A percentile compares a stretch with the other conserved stretches of the same genome.
phyloP scores from a whole-genome alignment of 148 eudicot species.

The Euryodendron excelsum region DNA sequence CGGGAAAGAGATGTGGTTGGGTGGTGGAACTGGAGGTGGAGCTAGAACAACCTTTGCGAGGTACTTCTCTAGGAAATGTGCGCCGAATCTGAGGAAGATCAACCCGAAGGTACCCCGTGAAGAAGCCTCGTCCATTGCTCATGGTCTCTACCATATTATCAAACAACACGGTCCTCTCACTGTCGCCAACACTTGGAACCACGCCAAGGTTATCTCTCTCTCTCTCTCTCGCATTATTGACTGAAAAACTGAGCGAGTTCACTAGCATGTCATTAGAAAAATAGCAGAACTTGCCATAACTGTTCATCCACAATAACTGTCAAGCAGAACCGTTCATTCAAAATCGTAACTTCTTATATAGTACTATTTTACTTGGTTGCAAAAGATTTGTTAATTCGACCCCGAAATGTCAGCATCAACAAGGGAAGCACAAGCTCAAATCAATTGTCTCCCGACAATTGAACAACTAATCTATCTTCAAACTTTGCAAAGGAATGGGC shows the following conservation, averaged over 20 bases:
- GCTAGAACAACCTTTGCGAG: slow-evolving; percentile 13
- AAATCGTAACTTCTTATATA: too few species aligned
- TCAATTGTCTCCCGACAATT: too few species aligned
- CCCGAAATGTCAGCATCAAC: too few species aligned
- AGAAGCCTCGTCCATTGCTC: slow-evolving; percentile 38
- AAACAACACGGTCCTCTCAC: slow-evolving; percentile 44
- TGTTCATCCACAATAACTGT: too few species aligned
- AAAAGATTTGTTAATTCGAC: too few species aligned
- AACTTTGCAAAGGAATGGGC: too few species aligned
- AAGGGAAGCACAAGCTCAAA: too few species aligned
- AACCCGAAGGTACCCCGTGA: slow-evolving; percentile 41
- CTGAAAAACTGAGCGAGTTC: not conserved
- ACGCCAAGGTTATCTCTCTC: slow-evolving; percentile 29
- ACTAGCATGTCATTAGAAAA: too few species aligned
- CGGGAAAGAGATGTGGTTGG: slow-evolving; percentile 25
- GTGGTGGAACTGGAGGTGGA: slow-evolving; percentile 11
- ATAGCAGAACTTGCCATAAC: too few species aligned
- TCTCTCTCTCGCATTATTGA: not conserved
- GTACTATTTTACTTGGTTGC: too few species aligned
- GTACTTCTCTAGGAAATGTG: slow-evolving; percentile 27
- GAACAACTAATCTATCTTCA: too few species aligned
- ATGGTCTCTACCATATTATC: slow-evolving; percentile 32
- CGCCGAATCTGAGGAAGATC: slow-evolving; percentile 40
- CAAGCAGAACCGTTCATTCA: too few species aligned
- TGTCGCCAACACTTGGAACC: slow-evolving; percentile 39